Conservation (phyloP, 2,329 filamentous ascomycete genomes). For the Fusarium protoensiforme region DNA sequence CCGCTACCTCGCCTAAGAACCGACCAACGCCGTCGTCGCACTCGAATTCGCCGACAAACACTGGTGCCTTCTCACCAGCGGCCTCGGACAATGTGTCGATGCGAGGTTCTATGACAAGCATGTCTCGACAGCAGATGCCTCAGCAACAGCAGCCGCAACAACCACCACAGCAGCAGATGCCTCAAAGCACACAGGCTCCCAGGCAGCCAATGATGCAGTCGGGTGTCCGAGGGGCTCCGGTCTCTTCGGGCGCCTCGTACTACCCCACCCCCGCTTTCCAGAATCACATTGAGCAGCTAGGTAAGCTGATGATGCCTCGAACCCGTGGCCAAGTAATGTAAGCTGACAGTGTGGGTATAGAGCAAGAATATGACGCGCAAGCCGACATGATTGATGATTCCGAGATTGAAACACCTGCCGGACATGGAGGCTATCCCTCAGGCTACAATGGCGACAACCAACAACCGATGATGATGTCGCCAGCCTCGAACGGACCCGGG, state of each 20-base stretch:
- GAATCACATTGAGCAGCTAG: slow-evolving; percentile 94
- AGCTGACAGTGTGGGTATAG: slow-evolving; percentile 77
- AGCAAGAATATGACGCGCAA: slow-evolving; percentile 96
- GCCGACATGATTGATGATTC: slow-evolving; percentile 88
- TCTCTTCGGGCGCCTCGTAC: slow-evolving; percentile 64
- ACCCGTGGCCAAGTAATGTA: slow-evolving; percentile 66
- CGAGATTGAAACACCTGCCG: slow-evolving; percentile 74
- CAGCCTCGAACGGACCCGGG: slow-evolving; percentile 51
- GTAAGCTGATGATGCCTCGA: slow-evolving; percentile 72
- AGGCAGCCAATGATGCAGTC: slow-evolving; percentile 52
- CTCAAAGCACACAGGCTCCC: slow-evolving; percentile 36
- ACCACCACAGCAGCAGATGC: slow-evolving; percentile 34
- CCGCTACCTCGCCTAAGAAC: slow-evolving; percentile 73
- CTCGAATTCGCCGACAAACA: slow-evolving; percentile 65
- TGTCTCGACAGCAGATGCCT: slow-evolving; percentile 48
- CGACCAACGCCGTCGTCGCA: slow-evolving; percentile 88
- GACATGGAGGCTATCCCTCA: slow-evolving; percentile 73
- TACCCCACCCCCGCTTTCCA: slow-evolving; percentile 88
- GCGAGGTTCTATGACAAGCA: slow-evolving; percentile 50
- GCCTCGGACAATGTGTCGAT: slow-evolving; percentile 61
- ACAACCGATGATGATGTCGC: slow-evolving; percentile 56
- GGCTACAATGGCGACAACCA: slow-evolving; percentile 61
- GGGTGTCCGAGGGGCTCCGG: slow-evolving; percentile 49
- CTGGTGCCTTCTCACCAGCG: slow-evolving; percentile 56
- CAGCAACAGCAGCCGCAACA: slow-evolving; percentile 43